Conservation (phyloP, 2,329 filamentous ascomycete genomes). For the Pyricularia grisea region DNA sequence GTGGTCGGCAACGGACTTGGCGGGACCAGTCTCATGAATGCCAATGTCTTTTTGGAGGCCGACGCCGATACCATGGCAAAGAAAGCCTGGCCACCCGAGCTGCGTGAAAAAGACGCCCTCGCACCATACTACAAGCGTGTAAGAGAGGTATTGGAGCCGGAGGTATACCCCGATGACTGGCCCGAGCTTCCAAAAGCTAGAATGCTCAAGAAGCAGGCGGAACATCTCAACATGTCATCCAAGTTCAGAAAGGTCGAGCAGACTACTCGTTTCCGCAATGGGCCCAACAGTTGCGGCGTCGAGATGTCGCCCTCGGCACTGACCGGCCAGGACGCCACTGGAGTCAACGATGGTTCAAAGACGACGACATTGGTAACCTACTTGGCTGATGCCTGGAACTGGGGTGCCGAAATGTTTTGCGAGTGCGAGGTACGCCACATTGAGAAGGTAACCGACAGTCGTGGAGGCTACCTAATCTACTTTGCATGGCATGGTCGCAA, state of each 20-base stretch:
- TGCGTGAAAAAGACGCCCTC: conserved; percentile 33
- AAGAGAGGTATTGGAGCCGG: conserved; percentile 46
- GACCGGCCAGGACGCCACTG: conserved; percentile 54
- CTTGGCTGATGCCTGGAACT: conserved; percentile 60
- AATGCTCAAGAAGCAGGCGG: conserved; percentile 47
- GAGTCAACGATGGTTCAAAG: conserved; percentile 60
- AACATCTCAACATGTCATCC: conserved; percentile 35
- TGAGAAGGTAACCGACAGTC: conserved; percentile 34
- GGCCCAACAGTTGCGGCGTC: conserved; percentile 54
- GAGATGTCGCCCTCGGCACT: conserved; percentile 51
- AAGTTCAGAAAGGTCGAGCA: conserved; percentile 49
- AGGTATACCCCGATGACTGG: conserved; percentile 46
- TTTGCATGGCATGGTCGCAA: conserved; percentile 55
- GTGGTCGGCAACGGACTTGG: conserved; percentile 54
- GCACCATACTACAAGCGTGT: conserved; percentile 47
- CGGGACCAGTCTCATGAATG: conserved; percentile 57
- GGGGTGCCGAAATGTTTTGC: conserved; percentile 64
- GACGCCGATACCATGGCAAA: conserved; percentile 43
- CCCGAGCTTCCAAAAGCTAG: conserved; percentile 48
- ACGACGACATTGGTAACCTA: conserved; percentile 59
- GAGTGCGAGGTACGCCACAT: conserved; percentile 57
- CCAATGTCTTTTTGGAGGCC: conserved; percentile 55
- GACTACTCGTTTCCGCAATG: conserved; percentile 53
- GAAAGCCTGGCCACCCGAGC: conserved; percentile 49
- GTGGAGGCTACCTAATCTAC: conserved; percentile 52